These are phyloP conservation scores for Lentinula novae-zelandiae DNA, from an alignment of 1,284 basidiomycete genomes.

Conservation along the genomic window DNA sequence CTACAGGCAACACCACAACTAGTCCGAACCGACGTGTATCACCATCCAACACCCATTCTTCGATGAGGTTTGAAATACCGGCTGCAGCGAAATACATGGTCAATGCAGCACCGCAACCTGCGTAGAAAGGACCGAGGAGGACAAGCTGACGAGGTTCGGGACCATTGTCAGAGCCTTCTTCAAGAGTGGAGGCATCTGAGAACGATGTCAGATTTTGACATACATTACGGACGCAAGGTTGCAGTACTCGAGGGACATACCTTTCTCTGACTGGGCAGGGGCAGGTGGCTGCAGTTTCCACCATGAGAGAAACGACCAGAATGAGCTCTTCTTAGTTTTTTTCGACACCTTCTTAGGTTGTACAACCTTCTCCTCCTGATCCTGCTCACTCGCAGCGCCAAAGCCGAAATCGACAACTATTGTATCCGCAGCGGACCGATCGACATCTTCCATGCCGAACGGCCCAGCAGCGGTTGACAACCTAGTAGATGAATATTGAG, in stretches of 20 bases:
- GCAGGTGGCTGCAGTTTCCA: constrained; percentile 11
- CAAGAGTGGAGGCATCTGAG: background rate
- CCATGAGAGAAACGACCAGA: constrained; percentile 10
- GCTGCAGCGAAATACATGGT: constrained; percentile 61
- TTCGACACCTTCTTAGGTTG: background rate
- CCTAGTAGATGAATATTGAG: background rate
- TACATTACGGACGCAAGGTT: background rate
- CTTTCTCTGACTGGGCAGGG: constrained; percentile 2
- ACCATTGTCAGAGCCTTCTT: background rate
- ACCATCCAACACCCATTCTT: constrained; percentile 69
- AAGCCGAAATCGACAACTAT: constrained; percentile 1
- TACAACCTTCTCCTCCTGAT: background rate
- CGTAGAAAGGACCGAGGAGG: constrained; percentile 69
- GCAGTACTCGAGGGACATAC: background rate
- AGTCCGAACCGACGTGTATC: constrained; percentile 62
- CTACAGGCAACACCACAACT: constrained; percentile 58
- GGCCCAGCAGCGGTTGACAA: background rate
- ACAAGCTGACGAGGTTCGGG: constrained; percentile 33
- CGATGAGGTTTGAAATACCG: constrained; percentile 54
- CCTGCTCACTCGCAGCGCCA: background rate
- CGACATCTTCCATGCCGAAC: constrained; percentile 15
- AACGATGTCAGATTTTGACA: background rate
- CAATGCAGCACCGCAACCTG: constrained; percentile 65
- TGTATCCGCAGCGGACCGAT: constrained; percentile 7
- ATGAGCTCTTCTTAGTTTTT: background rate